These are phyloP conservation scores for Eucalyptus pumila DNA, from an alignment of 345 rosid genomes.

Conservation along the genomic window DNA sequence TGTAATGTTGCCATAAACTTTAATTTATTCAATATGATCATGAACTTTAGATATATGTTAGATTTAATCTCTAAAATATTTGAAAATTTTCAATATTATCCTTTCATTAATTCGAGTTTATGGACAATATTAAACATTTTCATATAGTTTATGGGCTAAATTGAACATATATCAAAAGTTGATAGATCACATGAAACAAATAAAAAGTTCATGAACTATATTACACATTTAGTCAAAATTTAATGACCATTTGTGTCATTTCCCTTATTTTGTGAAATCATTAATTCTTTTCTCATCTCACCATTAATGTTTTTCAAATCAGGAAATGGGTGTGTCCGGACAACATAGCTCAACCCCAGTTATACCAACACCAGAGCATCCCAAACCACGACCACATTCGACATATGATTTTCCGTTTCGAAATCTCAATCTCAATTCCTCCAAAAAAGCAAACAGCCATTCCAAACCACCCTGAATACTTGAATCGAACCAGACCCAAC, in stretches of 20 bases:
- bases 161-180: no score
- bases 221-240: accelerated
- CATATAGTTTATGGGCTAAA: background rate
- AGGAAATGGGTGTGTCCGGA: background rate
- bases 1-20: no score
- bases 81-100: no score
- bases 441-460: background rate
- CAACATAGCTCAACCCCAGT: background rate
- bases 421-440: background rate
- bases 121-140: accelerated
- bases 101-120: no score
- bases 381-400: background rate
- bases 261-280: background rate
- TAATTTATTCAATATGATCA: no score
- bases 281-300: background rate
- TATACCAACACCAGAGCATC: background rate
- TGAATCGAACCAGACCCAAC: background rate
- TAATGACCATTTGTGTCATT: background rate
- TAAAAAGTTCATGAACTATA: accelerated
- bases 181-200: no score
- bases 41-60: no score
- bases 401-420: background rate
- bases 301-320: background rate
- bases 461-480: background rate
- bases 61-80: no score